Base-by-base conservation (phyloP, 2,329 filamentous ascomycete species). In the Ophiostoma piceae region DNA sequence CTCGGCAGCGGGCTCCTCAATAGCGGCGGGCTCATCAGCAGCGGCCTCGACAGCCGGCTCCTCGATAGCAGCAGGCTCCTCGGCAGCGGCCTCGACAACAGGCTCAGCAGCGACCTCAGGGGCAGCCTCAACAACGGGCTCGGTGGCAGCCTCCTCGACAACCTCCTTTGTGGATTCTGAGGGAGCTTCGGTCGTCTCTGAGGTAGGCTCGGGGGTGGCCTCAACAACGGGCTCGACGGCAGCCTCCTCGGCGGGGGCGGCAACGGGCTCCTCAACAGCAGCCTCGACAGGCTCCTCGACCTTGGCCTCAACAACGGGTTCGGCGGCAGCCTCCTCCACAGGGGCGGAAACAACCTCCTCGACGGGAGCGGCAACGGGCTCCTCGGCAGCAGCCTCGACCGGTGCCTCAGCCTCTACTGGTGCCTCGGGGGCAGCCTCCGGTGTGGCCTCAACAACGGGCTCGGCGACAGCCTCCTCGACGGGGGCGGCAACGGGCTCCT, bases 151-250 rank as follows among this genome's bases (percentile, higher is more conserved):
- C 35, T 68, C 67, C 11, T 5, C n/a, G 26, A 62, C n/a, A 22
- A 43, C 4, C 51, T 68, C 69, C 22, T 43, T 37, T 4, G 67
- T 16, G 12, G 66, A 69, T 43, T 57, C 70, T 9, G 66, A 22
- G n/a, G 12, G n/a, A 3, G 22, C 54, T 12, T 60, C 64, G 7
- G 6, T 37, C 6, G 67, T 14, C 11, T 66, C 71, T 41, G 65
- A 66, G 3, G 37, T 16, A 19, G 47, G 2, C 26, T 67, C 51
- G 12, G 68, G 3, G 73, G 71, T 19, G 67, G 74, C 75, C 22
- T 68, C 69, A 3, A 43, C 26, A 5, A 39, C 41, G 16, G 70
- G 11, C 51, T 71, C 64, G 19, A 37, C 39, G 26, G 26, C 26
- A 29, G 26, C 26, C 26, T 29, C 26, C 26, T 29, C 26, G 26